Conservation (phyloP, 768 basidiomycete species). For the Amanita subjunquillea region DNA sequence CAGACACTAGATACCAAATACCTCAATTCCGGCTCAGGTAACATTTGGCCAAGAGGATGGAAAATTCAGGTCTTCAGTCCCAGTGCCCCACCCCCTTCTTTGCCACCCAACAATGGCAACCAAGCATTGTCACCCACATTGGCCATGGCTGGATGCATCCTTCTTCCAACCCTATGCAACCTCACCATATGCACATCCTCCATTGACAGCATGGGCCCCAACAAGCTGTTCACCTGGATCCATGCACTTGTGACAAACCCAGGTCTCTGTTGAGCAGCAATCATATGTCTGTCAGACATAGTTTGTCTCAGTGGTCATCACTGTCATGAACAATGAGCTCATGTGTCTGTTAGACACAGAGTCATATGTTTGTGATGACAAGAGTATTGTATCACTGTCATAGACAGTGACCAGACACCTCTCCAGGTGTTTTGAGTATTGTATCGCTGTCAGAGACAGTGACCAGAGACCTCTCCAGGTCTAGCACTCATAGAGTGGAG, state of each 20-base stretch:
- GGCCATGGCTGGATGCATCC: not conserved
- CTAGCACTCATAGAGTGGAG: too few species aligned
- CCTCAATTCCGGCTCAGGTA: slow-evolving; percentile 21
- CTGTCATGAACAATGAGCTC: too few species aligned
- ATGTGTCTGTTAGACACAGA: too few species aligned
- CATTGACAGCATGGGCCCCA: slow-evolving; percentile 34
- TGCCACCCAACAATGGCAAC: slow-evolving; percentile 8
- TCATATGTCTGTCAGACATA: too few species aligned
- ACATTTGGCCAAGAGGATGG: slow-evolving; percentile 16
- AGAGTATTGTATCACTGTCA: too few species aligned
- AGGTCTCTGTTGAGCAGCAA: too few species aligned
- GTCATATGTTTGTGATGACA: too few species aligned
- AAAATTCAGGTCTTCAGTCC: slow-evolving; percentile 8
- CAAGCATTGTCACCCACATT: not conserved
- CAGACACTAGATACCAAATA: slow-evolving; percentile 46
- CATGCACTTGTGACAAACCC: slow-evolving; percentile 31
- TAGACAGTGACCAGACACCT: too few species aligned
- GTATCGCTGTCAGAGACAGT: too few species aligned
- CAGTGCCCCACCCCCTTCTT: slow-evolving; percentile 5
- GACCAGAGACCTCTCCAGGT: too few species aligned
- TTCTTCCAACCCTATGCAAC: slow-evolving; percentile 22
- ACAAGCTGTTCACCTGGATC: slow-evolving; percentile 48
- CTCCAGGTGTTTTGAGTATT: too few species aligned
- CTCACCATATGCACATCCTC: slow-evolving; percentile 50
- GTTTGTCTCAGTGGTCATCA: too few species aligned